Conservation (phyloP, 495 filamentous ascomycete species). For the Penicillium macrosclerotiorum region DNA sequence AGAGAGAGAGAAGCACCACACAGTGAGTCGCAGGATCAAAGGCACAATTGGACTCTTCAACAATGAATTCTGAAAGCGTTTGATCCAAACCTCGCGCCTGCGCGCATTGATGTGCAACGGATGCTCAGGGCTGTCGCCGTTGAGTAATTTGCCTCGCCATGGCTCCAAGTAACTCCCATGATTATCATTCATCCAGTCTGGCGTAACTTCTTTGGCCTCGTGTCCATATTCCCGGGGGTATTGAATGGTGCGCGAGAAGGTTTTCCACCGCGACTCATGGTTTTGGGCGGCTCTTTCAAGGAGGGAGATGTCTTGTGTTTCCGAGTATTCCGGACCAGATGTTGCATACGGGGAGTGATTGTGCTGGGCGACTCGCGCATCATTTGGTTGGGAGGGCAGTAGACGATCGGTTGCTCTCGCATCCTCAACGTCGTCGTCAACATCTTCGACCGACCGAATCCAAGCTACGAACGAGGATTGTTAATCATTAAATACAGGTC, state of each 20-base stretch:
- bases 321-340: slow-evolving; percentile 20
- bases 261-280: slow-evolving; percentile 59
- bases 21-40: slow-evolving; percentile 74
- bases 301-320: slow-evolving; percentile 1
- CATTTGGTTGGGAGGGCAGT: slow-evolving; percentile 46
- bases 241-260: slow-evolving; percentile 54
- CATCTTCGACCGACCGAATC: slow-evolving; percentile 36
- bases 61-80: slow-evolving; percentile 54
- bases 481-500: slow-evolving; percentile 5
- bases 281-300: slow-evolving; percentile 8
- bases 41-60: slow-evolving; percentile 84
- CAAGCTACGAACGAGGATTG: slow-evolving; percentile 26
- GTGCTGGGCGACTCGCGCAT: slow-evolving; percentile 57
- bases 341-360: slow-evolving; percentile 51
- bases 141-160: slow-evolving; percentile 48
- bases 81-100: slow-evolving; percentile 51
- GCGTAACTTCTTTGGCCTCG: slow-evolving; percentile 51
- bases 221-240: slow-evolving; percentile 47
- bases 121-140: slow-evolving; percentile 47
- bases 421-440: slow-evolving; percentile 28
- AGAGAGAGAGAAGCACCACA: slow-evolving; percentile 76
- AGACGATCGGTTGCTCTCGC: slow-evolving; percentile 31
- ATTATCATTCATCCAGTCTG: slow-evolving; percentile 60
- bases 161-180: slow-evolving; percentile 55
- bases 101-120: slow-evolving; percentile 37